Evolutionary conservation across 2,329 filamentous ascomycete species (phyloP).

Genomic region (Trichophyton rubrum): DNA sequence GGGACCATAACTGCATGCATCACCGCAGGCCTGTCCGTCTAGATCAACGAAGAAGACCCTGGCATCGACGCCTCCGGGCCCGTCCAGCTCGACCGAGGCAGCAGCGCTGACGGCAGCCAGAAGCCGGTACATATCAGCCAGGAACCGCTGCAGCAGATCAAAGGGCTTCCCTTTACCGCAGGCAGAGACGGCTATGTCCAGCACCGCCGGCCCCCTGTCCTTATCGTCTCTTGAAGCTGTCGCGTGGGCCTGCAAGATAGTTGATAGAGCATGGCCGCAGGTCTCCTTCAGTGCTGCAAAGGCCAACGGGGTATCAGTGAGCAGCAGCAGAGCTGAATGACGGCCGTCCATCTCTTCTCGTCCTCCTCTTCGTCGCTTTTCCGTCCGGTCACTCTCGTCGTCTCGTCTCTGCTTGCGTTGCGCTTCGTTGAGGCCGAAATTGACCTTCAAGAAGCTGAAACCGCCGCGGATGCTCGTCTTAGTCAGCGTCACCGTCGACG

Average conservation of each 20-base stretch:
- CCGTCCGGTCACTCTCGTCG: background rate
- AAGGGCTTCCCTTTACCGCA: slow-evolving; percentile 52
- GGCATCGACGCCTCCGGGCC: slow-evolving; percentile 60
- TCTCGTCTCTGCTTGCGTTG: background rate
- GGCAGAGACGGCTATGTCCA: slow-evolving; percentile 52
- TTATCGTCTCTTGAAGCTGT: slow-evolving; percentile 17
- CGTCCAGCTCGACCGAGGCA: slow-evolving; percentile 49
- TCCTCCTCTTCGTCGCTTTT: background rate
- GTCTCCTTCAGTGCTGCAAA: slow-evolving; percentile 43
- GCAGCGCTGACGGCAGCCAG: slow-evolving; percentile 59
- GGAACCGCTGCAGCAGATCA: slow-evolving; percentile 55
- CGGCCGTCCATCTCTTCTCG: background rate
- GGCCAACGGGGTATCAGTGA: slow-evolving; percentile 48
- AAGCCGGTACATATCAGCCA: slow-evolving; percentile 68
- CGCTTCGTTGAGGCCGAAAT: background rate
- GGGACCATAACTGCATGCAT: slow-evolving; percentile 25
- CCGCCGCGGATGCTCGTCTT: background rate
- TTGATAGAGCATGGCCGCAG: slow-evolving; percentile 48
- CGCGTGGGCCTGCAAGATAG: slow-evolving; percentile 41
- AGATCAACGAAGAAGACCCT: slow-evolving; percentile 55
- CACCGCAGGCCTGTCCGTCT: background rate
- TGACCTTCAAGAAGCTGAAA: background rate
- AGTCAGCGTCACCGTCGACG: background rate
- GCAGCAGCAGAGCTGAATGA: slow-evolving; percentile 37
- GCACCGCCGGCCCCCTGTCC: slow-evolving; percentile 19